A percentile compares a stretch with the other conserved stretches of the same genome.
Evolutionary conservation across 2,329 filamentous ascomycete genomes (phyloP).

Genomic region (Zelopaecilomyces penicillatus): DNA sequence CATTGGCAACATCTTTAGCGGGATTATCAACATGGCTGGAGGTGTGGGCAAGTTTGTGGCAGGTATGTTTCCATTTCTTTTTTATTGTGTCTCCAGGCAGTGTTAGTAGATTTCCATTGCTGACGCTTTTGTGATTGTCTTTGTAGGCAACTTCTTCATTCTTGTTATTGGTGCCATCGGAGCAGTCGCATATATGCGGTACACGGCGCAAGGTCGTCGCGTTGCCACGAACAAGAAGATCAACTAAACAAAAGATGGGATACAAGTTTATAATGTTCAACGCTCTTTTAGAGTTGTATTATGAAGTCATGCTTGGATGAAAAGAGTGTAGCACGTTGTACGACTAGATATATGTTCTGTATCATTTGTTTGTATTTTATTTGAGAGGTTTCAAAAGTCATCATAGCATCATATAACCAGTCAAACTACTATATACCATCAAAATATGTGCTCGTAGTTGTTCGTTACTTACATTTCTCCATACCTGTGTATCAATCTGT

Average conservation of each 20-base stretch:
- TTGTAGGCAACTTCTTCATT: constrained; percentile 28
- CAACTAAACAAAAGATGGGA: constrained; percentile 11
- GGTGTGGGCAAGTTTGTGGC: constrained; percentile 32
- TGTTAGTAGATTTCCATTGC: neutral
- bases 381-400: too few species aligned
- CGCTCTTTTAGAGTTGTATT: too few species aligned
- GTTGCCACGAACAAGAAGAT: constrained; percentile 23
- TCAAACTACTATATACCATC: too few species aligned
- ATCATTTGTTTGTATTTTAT: too few species aligned
- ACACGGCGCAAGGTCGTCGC: constrained; percentile 22
- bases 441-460: neutral
- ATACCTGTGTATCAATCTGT: too few species aligned
- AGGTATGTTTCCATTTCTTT: constrained; percentile 18
- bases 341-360: too few species aligned
- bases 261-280: too few species aligned
- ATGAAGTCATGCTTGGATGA: too few species aligned
- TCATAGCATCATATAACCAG: too few species aligned
- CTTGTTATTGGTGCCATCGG: constrained; percentile 24
- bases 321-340: too few species aligned
- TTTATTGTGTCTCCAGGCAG: neutral
- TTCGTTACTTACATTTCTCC: too few species aligned
- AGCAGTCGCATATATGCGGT: constrained; percentile 26
- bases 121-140: neutral
- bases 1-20: constrained; percentile 25
- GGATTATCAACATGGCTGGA: constrained; percentile 28